Evolutionary conservation across 106 monocot species (phyloP).

Genomic region (Dioscorea zingiberensis): DNA sequence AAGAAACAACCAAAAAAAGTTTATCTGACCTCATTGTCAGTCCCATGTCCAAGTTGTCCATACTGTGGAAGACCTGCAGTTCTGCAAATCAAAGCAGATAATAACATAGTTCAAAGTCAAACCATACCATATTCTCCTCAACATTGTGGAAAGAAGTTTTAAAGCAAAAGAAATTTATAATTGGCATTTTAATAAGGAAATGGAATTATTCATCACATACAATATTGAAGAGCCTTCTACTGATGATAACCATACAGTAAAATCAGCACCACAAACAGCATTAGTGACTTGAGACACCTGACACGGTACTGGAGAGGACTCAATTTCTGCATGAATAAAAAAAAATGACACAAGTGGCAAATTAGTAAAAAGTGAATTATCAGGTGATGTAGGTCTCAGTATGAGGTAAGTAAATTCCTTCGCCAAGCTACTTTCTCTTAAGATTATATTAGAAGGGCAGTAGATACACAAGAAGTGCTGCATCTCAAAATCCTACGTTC

Average conservation of each 20-base stretch:
- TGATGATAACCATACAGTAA: conserved; percentile 90
- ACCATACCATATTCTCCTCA: no score
- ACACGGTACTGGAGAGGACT: conserved; percentile 70
- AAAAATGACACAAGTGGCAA: background rate
- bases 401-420: no score
- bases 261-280: conserved; percentile 82
- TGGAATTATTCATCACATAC: conserved; percentile 29
- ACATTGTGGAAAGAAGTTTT: background rate
- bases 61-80: conserved; percentile 94
- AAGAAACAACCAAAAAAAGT: background rate
- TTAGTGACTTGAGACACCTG: conserved; percentile 67
- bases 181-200: background rate
- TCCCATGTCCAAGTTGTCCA: conserved; percentile 99
- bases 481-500: no score
- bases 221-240: conserved; percentile 85
- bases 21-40: conserved; percentile 70
- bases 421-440: no score
- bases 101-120: no score
- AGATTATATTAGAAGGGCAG: no score
- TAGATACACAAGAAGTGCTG: no score
- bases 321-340: conserved; percentile 56
- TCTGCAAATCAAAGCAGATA: conserved; percentile 28
- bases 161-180: background rate
- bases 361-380: no score
- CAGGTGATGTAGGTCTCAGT: no score